Evolutionary conservation across 2,329 filamentous ascomycete species (phyloP).

Genomic region (Verticillium tricorpus): DNA sequence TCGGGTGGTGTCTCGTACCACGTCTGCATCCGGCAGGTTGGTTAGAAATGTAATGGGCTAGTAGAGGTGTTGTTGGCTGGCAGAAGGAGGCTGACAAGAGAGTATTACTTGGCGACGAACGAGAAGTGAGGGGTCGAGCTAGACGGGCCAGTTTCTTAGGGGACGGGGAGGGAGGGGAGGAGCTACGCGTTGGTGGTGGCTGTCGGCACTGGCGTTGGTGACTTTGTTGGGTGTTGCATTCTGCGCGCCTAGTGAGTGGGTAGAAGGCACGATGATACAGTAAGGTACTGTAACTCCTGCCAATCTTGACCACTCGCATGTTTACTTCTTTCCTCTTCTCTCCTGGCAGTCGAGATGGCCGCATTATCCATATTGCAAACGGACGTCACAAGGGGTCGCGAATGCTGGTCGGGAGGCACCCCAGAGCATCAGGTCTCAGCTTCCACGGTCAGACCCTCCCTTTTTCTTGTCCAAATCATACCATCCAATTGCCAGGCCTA

Average conservation of each 20-base stretch:
- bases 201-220: not conserved
- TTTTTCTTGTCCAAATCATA: not conserved
- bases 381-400: not conserved
- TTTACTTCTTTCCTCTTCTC: not conserved
- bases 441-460: no score
- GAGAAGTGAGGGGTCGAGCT: not conserved
- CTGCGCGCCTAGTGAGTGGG: not conserved
- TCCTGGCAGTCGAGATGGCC: not conserved
- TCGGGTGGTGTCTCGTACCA: not conserved
- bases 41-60: not conserved
- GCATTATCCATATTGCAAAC: not conserved
- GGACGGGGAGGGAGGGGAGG: no score
- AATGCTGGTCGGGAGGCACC: not conserved
- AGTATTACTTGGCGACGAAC: not conserved
- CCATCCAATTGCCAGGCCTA: not conserved
- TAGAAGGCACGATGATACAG: not conserved
- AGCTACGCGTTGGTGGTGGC: not conserved
- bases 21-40: not conserved
- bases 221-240: not conserved
- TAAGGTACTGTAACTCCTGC: not conserved
- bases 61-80: not conserved
- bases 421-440: no score
- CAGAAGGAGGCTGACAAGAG: no score
- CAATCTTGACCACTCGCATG: not conserved
- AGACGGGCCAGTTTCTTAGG: not conserved